Evolutionary conservation across 2,329 filamentous ascomycete genomes (phyloP).

Genomic region (Nemania diffusa): DNA sequence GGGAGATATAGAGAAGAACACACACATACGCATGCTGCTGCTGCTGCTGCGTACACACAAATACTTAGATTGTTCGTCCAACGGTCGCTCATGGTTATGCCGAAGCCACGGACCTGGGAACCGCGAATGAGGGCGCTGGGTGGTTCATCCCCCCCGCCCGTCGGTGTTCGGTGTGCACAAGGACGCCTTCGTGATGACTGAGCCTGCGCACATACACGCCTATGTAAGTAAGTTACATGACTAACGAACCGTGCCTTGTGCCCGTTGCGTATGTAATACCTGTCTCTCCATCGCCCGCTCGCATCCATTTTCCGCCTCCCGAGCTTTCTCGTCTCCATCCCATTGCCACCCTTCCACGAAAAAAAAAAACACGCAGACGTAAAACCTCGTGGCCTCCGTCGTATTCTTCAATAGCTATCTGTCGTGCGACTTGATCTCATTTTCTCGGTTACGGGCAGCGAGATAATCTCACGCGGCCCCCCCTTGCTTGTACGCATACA

Average conservation of each 20-base stretch:
- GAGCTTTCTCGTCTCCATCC: neutral
- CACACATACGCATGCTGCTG: no score
- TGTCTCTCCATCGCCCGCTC: neutral
- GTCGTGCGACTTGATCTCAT: constrained; percentile 35
- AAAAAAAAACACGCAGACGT: neutral
- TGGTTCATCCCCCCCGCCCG: constrained; percentile 13
- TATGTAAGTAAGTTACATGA: neutral
- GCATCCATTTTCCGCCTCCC: neutral
- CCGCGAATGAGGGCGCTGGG: neutral
- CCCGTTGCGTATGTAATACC: neutral
- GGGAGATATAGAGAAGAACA: neutral
- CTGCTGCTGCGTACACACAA: no score
- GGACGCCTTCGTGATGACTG: constrained; percentile 22
- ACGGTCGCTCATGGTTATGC: constrained; percentile 34
- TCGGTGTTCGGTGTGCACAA: constrained; percentile 11
- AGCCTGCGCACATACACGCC: neutral
- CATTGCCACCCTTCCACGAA: constrained; percentile 3
- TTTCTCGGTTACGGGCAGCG: constrained; percentile 36
- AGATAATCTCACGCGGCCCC: constrained; percentile 29
- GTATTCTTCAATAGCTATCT: constrained; percentile 9
- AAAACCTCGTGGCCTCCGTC: constrained; percentile 21
- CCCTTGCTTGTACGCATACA: constrained; percentile 13
- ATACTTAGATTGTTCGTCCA: constrained; percentile 25
- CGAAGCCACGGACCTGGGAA: constrained; percentile 36
- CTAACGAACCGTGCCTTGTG: neutral